Percentiles rank a stretch among this genome's conserved stretches.
These are phyloP conservation scores for Cudoniella acicularis DNA, from an alignment of 495 filamentous ascomycete species.

Conservation along the genomic window DNA sequence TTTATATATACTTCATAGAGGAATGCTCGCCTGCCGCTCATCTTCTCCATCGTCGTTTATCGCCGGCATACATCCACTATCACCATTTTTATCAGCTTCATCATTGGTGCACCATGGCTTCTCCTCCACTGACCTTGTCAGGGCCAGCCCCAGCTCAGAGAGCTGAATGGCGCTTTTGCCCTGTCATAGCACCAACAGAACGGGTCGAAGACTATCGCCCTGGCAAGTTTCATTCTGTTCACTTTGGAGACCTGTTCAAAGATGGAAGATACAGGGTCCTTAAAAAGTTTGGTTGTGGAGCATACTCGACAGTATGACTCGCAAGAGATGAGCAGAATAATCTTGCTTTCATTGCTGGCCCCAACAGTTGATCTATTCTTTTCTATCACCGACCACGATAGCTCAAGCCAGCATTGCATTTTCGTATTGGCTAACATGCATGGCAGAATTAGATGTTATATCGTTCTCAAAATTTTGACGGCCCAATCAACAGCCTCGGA, in stretches of 20 bases:
- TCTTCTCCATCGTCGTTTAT: background rate
- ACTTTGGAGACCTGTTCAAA: conserved; percentile 36
- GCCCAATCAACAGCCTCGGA: background rate
- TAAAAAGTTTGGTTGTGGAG: conserved; percentile 40
- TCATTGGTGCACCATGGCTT: conserved; percentile 1
- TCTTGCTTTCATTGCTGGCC: background rate
- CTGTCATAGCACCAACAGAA: background rate
- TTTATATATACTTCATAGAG: background rate
- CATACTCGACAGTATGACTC: conserved; percentile 38
- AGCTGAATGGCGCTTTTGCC: background rate
- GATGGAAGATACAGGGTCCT: conserved; percentile 33
- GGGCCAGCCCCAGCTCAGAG: background rate
- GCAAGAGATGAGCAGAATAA: conserved; percentile 18
- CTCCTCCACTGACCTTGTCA: background rate
- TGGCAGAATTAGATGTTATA: background rate
- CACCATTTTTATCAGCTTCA: background rate
- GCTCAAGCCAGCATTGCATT: background rate
- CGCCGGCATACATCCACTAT: background rate
- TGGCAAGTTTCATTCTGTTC: conserved; percentile 42
- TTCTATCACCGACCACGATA: background rate
- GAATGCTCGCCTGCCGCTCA: background rate
- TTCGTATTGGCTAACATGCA: background rate
- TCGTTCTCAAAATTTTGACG: background rate
- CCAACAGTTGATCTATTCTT: background rate
- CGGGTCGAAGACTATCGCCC: conserved; percentile 34